Evolutionary conservation across 1,284 basidiomycete species (phyloP).

Genomic region (Tylopilus orsonianus): DNA sequence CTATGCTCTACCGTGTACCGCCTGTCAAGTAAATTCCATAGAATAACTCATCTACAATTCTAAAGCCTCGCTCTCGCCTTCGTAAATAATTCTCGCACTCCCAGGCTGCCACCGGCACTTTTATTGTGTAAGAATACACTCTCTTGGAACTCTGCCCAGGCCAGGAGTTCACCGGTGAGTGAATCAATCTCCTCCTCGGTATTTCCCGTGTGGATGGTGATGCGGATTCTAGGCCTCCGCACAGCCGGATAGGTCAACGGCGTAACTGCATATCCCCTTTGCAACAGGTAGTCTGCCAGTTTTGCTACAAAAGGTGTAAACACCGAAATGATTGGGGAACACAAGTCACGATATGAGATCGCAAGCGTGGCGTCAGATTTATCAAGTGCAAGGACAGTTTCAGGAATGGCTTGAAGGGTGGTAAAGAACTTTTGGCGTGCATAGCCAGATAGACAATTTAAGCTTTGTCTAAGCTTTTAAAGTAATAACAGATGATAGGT

Average conservation of each 20-base stretch:
- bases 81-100: neutral
- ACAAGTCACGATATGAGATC: slow-evolving; percentile 1
- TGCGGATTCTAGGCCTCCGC: slow-evolving; percentile 15
- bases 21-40: neutral
- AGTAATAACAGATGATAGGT: neutral
- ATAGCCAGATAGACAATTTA: slow-evolving; percentile 12
- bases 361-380: neutral
- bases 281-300: slow-evolving; percentile 10
- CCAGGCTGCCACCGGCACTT: neutral
- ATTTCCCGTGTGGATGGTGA: slow-evolving; percentile 22
- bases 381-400: slow-evolving; percentile 9
- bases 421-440: slow-evolving; percentile 11
- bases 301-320: slow-evolving; percentile 12
- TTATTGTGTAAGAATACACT: neutral
- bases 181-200: slow-evolving; percentile 20
- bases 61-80: slow-evolving; percentile 16
- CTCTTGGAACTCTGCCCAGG: slow-evolving; percentile 10
- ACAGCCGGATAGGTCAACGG: slow-evolving; percentile 17
- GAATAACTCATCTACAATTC: neutral
- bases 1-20: neutral
- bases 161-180: slow-evolving; percentile 9
- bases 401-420: slow-evolving; percentile 11
- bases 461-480: slow-evolving; percentile 17
- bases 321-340: slow-evolving; percentile 24
- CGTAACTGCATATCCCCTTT: slow-evolving; percentile 17